These are phyloP conservation scores for Knufia petricola DNA, from an alignment of 2,329 filamentous ascomycete species.

Conservation along the genomic window DNA sequence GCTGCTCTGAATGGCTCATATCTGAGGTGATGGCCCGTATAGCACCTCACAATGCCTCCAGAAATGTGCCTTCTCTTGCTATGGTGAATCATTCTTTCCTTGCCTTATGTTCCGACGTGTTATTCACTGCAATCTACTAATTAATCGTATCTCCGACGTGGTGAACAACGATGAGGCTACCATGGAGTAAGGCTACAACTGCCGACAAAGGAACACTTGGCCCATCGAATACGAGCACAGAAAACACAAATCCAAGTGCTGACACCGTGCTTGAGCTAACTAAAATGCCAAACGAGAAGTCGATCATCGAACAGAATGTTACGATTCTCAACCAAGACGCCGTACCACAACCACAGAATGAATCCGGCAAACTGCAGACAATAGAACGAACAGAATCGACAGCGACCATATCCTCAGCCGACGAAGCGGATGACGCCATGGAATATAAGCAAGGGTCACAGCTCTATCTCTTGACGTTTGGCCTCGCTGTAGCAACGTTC, in stretches of 20 bases:
- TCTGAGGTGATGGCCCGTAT: not conserved
- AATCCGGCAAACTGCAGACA: conserved; percentile 7
- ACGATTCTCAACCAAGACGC: not conserved
- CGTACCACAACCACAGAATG: not conserved
- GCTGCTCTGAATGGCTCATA: not conserved
- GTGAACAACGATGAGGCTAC: conserved; percentile 16
- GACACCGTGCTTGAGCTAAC: not conserved
- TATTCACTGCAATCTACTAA: too few species aligned
- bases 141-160: not conserved
- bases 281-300: not conserved
- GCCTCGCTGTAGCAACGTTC: conserved; percentile 24
- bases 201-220: conserved; percentile 5
- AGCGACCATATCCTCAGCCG: conserved; percentile 13
- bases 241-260: not conserved
- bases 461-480: conserved; percentile 20
- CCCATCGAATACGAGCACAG: not conserved
- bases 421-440: conserved; percentile 20
- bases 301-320: conserved; percentile 8
- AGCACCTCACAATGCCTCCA: too few species aligned
- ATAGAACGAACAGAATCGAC: conserved; percentile 9
- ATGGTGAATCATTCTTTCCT: too few species aligned
- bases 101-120: too few species aligned
- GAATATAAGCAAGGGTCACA: conserved; percentile 20
- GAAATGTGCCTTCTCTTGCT: too few species aligned
- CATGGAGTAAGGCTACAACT: conserved; percentile 13